Evolutionary conservation across 345 rosid species (phyloP), one percentile per base, ranked within the genome.

Genomic region (Chamaenerion angustifolium): DNA sequence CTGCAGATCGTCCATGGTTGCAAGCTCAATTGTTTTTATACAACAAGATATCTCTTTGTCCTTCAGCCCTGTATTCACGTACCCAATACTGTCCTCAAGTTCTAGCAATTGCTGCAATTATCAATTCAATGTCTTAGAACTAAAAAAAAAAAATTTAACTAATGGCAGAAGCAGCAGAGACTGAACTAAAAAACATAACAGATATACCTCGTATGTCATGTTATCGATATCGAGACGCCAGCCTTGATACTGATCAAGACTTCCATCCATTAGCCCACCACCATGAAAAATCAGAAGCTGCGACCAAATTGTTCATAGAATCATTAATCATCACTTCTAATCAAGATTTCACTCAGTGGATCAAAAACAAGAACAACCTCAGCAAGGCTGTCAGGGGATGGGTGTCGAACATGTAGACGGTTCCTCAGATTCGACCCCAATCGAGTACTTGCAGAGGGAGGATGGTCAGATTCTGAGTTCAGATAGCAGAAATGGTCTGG

Each of bases 31-130:
- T 72, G 76, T 83, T 56, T 71, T 59, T 44, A 92, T 75, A 69
- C 95, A 83, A 51, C 49, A 42, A 48, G 67, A 65, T 25, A 87
- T 83, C 70, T 87, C 87, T 43, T 81, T 77, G 46, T 84, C 95
- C 60, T 76, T 81, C 46, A 90, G 64, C 52, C 98, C 96, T 16
- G 93, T 86, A 51, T 64, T 73, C 51, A 86, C 98, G 37, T 80
- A 61, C 37, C 96, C 96, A 42, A 90, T 90, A 60, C 72, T 76
- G 46, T 90, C 98, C 21, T 85, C 92, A 48, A 90, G 86, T 71
- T 90, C 98, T 0, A 86, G 75, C 63, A 86, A 66, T 71, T 86
- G 81, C 96, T 87, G 75, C 53, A 41, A 58, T 45, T 40, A 65
- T 43, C 46, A 55, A 10, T 37, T 42, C 17, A 1, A 23, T 17